A percentile compares a stretch with the other conserved stretches of the same genome.
Evolutionary conservation across 1,139 yeast genomes (phyloP).

Genomic region (Zygoascus meyerae): DNA sequence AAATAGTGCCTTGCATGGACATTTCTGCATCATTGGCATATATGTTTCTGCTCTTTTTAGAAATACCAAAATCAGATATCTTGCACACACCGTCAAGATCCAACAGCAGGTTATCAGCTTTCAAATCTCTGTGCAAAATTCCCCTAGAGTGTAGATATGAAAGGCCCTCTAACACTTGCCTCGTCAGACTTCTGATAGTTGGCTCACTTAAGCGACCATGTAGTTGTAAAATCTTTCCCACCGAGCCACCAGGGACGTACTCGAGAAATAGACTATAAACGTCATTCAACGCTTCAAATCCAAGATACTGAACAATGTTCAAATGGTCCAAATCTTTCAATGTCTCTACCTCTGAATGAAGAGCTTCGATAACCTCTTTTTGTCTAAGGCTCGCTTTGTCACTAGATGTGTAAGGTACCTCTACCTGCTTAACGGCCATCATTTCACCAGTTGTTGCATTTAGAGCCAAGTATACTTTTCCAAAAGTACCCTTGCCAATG

Average conservation of each 20-base stretch:
- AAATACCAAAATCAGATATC: slow-evolving; percentile 95
- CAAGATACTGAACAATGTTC: slow-evolving; percentile 91
- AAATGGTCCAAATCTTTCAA: slow-evolving; percentile 91
- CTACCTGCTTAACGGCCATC: slow-evolving; percentile 97
- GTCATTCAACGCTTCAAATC: slow-evolving; percentile 73
- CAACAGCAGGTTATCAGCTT: slow-evolving; percentile 85
- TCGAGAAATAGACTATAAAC: slow-evolving; percentile 84
- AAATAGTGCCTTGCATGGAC: slow-evolving; percentile 98
- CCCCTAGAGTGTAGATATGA: slow-evolving; percentile 82
- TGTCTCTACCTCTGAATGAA: slow-evolving; percentile 87
- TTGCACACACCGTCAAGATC: slow-evolving; percentile 94
- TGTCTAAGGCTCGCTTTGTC: slow-evolving; percentile 41
- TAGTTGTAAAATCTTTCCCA: slow-evolving; percentile 76
- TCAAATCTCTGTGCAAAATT: slow-evolving; percentile 88
- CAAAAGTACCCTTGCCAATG: slow-evolving; percentile 95
- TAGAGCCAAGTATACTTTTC: slow-evolving; percentile 87
- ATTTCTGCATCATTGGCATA: slow-evolving; percentile 88
- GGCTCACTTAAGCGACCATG: slow-evolving; percentile 83
- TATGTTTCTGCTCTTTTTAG: slow-evolving; percentile 74
- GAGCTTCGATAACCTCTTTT: slow-evolving; percentile 68
- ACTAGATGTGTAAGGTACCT: slow-evolving; percentile 48
- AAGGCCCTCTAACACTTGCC: slow-evolving; percentile 78
- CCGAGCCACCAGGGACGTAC: slow-evolving; percentile 97
- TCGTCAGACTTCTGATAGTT: slow-evolving; percentile 64
- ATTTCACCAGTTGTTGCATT: slow-evolving; percentile 97